These are phyloP conservation scores for Zymoseptoria pseudotritici DNA, from an alignment of 2,329 filamentous ascomycete species.

Conservation along the genomic window DNA sequence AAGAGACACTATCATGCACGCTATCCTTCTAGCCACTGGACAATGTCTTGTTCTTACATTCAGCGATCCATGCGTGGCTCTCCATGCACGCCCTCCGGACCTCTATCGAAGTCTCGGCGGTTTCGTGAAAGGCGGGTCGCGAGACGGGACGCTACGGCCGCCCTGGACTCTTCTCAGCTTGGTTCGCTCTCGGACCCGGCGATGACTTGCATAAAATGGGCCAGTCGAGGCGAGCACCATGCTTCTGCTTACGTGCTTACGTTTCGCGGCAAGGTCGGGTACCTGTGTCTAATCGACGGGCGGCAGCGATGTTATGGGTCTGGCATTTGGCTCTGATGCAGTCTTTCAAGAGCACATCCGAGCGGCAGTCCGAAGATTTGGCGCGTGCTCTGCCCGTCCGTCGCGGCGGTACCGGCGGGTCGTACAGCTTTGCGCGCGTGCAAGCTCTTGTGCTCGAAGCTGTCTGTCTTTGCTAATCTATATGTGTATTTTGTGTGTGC, in stretches of 20 bases:
- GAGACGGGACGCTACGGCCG: not conserved
- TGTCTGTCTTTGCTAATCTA: not conserved
- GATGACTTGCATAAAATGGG: not conserved
- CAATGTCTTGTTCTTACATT: not conserved
- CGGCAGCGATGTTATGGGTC: not conserved
- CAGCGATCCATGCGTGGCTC: not conserved
- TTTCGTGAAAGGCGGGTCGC: not conserved
- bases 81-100: not conserved
- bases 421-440: not conserved
- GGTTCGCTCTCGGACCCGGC: not conserved
- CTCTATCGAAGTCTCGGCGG: not conserved
- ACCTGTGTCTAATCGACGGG: not conserved
- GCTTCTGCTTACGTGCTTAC: not conserved
- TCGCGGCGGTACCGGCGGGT: not conserved
- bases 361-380: not conserved
- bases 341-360: not conserved
- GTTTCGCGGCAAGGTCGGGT: not conserved
- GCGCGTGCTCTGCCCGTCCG: not conserved
- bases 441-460: not conserved
- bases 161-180: not conserved
- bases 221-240: not conserved
- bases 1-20: not conserved
- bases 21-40: not conserved
- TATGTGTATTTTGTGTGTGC: not conserved
- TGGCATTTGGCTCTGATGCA: not conserved